Evolutionary conservation across 108 stramenopile species (phyloP), one percentile per base, ranked within the genome.

Genomic region (Cylindrotheca closterium): DNA sequence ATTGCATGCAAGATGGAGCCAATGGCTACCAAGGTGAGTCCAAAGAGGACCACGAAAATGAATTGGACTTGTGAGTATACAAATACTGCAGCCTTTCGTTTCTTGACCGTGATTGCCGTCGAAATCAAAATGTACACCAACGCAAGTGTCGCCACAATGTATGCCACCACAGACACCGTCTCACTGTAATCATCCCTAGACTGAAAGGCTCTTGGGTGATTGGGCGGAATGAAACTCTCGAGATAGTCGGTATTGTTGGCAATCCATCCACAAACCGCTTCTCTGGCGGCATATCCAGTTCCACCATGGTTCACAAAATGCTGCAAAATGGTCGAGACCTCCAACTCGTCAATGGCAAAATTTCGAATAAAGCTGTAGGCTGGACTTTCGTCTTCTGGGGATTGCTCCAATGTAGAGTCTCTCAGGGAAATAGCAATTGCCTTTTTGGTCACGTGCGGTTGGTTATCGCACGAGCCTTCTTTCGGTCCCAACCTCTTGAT

Each of bases 211-310:
- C 56, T 28, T 33, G 66, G 70, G 47, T 50, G 73, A 31, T 48
- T 25, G 0, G 18, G 34, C 3, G 79, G 74, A 33, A 73, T 42
- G 30, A 60, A 64, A 0, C 33, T 3, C 26, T 63, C 22, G 15
- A 76, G 47, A 5, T 19, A 18, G 15, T 72, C 55, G n/a, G 61
- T 28, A 31, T 80, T 77, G 3, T 77, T 70, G 7, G 31, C 58
- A 30, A 58, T 66, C 70, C 73, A 79, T 24, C 21, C 4, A 52
- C 78, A 79, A 25, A 73, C 67, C 0, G 69, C 78, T 3, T 74
- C 64, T 45, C 78, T 30, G 1, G 51, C 47, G 1, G 60, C 62
- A 46, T 49, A 21, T 28, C 50, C 57, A 8, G 23, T 29, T 22
- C 25, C 0, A 15, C 47, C 62, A 19, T 17, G 22, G 3, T 42